These are phyloP conservation scores for Silybum marianum DNA, from an alignment of 129 eudicot species.

Conservation along the genomic window DNA sequence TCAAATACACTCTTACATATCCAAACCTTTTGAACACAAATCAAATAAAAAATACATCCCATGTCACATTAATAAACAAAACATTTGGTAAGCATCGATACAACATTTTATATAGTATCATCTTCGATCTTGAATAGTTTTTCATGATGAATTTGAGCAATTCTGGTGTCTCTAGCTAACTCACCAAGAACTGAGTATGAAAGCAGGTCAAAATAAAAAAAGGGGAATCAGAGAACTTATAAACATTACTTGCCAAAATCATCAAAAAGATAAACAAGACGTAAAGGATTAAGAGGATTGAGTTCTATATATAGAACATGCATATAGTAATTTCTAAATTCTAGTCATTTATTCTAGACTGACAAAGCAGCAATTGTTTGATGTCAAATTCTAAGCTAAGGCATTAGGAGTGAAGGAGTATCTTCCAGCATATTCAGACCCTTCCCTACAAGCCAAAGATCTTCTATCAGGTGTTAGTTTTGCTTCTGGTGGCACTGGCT, in stretches of 20 bases:
- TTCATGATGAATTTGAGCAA: too few species aligned
- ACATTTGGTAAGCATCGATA: too few species aligned
- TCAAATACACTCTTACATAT: too few species aligned
- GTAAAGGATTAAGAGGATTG: too few species aligned
- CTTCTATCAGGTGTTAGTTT: conserved; percentile 77
- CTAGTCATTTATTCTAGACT: background rate
- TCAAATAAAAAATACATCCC: too few species aligned
- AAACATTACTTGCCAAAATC: background rate
- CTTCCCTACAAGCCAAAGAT: conserved; percentile 40
- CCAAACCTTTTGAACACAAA: too few species aligned
- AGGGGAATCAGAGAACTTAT: background rate
- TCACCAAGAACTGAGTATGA: background rate
- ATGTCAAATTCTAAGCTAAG: conserved; percentile 34
- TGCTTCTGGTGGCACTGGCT: conserved; percentile 78
- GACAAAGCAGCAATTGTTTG: background rate
- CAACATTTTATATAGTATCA: too few species aligned
- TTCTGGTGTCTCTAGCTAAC: too few species aligned
- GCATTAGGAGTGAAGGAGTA: conserved; percentile 59
- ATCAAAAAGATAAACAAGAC: background rate
- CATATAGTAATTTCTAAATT: background rate
- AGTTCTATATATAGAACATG: background rate
- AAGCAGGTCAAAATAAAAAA: background rate
- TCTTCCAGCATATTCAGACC: conserved; percentile 67
- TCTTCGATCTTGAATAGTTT: too few species aligned
- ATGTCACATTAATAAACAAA: too few species aligned